A percentile compares a stretch with the other conserved stretches of the same genome.
Conservation (phyloP, 108 stramenopile genomes). For the Skeletonema potamos region DNA sequence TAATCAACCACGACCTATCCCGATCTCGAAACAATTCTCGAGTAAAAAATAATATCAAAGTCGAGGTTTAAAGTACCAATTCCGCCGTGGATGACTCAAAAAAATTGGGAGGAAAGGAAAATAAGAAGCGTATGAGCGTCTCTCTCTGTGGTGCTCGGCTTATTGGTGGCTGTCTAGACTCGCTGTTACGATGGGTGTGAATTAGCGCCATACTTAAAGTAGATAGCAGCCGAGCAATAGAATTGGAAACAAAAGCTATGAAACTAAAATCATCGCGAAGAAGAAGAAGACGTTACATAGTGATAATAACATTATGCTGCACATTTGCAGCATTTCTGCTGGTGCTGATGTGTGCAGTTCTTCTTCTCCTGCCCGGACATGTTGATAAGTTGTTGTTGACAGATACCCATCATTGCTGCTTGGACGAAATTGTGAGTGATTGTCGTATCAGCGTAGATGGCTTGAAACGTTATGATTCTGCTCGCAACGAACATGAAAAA, state of each 20-base stretch:
- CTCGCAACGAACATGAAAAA: neutral
- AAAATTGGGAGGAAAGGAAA: too few relatives aligned
- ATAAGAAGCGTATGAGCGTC: too few relatives aligned
- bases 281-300: neutral
- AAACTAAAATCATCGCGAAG: neutral
- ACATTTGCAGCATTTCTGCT: neutral
- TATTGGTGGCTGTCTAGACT: too few relatives aligned
- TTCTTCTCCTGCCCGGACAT: neutral
- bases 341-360: neutral
- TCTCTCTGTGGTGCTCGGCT: too few relatives aligned
- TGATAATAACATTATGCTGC: neutral
- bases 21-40: too few relatives aligned
- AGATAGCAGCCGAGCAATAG: too few relatives aligned
- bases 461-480: neutral
- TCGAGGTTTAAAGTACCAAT: too few relatives aligned
- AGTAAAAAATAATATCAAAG: too few relatives aligned
- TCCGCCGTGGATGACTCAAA: too few relatives aligned
- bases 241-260: neutral
- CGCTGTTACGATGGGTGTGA: too few relatives aligned
- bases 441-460: neutral
- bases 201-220: too few relatives aligned
- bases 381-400: slow-evolving; percentile 14
- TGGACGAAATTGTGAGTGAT: neutral
- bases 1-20: too few relatives aligned
- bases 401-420: slow-evolving; percentile 8